Base-by-base conservation (phyloP, 2,329 filamentous ascomycete species). In the Aspergillus tanneri region DNA sequence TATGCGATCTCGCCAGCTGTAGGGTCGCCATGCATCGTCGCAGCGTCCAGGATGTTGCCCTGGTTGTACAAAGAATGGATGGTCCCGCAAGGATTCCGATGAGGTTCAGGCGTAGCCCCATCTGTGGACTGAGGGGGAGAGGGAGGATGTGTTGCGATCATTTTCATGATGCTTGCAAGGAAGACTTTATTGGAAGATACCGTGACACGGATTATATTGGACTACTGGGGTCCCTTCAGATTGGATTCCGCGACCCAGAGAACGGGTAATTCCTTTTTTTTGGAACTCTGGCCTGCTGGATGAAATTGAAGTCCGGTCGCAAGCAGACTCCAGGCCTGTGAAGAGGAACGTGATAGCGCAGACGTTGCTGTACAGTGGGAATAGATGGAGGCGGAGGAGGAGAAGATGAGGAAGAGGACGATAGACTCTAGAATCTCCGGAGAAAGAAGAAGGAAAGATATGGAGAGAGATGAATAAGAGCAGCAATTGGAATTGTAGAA, bases 71-170 rank as follows among this genome's bases (percentile, higher is more conserved):
- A 5, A 16, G 53, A 35, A 5, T 41, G 53, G 37, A 61, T 55
- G 2, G 49, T 45, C 12, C 47, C 44, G 43, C 50, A 51, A 14
- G 43, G 21, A 32, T 57, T 46, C n/a, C 53, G 47, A 21, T 47
- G 27, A 16, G 47, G 45, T 47, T 61, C 55, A 12, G 55, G 47
- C 11, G 42, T 43, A 9, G 48, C 56, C 11, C 58, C 57, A 37
- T 61, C 58, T 27, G 54, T 56, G 7, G 64, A 65, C 23, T 60
- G 58, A 10, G 64, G 64, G 30, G 66, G 65, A 8, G 66, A 63
- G 30, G 60, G 64, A 39, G 62, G 60, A 12, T 50, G 54, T 10
- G 50, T 46, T 32, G 52, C 58, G 43, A 63, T 49, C 12, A 55
- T 43, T 38, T 52, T 37, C 46, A 54, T 56, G n/a, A 16, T 44